Evolutionary conservation across 108 stramenopile genomes (phyloP).

Genomic region (Discostella pseudostelligera): DNA sequence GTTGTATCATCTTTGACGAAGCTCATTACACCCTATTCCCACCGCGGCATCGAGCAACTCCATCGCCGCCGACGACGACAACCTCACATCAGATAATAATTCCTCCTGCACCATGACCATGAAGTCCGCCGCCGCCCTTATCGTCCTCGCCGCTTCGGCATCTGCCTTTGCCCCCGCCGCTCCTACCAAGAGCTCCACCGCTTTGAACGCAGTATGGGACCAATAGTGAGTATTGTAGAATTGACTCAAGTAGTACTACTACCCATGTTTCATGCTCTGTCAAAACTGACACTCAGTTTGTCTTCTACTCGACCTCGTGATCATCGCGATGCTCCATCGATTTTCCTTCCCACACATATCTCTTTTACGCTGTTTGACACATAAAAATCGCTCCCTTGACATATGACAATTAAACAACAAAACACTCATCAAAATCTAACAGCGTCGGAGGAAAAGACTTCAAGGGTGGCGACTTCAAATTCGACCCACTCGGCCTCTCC

Average conservation of each 20-base stretch:
- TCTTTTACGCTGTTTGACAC: neutral
- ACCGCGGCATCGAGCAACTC: neutral
- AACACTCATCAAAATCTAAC: neutral
- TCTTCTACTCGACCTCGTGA: neutral
- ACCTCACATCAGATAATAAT: no score
- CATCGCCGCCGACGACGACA: no score
- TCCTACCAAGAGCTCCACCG: slow-evolving; percentile 26
- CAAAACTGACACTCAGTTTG: no score
- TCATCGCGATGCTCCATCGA: neutral
- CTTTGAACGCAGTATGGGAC: slow-evolving; percentile 52
- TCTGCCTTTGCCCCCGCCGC: slow-evolving; percentile 63
- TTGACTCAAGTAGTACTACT: no score
- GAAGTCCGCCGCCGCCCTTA: slow-evolving; percentile 61
- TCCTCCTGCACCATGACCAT: no score
- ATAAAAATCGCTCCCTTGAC: no score
- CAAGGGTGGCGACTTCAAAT: slow-evolving; percentile 58
- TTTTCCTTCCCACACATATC: neutral
- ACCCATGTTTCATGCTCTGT: no score
- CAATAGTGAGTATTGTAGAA: slow-evolving; percentile 38
- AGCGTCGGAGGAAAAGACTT: slow-evolving; percentile 49
- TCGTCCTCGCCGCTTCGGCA: slow-evolving; percentile 53
- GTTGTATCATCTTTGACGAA: no score
- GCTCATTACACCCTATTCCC: neutral
- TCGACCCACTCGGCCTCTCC: slow-evolving; percentile 66
- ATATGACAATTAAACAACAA: no score